Evolutionary conservation across 768 basidiomycete genomes (phyloP), one percentile per base, ranked within the genome.

Genomic region (Rhizopogon salebrosus): DNA sequence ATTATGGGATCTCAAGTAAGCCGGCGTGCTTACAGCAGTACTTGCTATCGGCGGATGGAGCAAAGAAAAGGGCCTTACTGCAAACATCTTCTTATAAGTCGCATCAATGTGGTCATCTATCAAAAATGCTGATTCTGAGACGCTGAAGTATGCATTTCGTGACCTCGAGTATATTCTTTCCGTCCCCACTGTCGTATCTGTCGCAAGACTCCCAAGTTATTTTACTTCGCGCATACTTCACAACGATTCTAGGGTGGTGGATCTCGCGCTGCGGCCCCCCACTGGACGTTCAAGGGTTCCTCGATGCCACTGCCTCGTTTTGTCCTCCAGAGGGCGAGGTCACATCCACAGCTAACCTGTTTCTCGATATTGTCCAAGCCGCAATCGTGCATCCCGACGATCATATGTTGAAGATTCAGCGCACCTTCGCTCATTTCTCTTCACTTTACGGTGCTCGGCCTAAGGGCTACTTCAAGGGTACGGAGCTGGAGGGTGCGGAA

Each of bases 1-100:
- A 41, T 20, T 20, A 41, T 41, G 14, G 41, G 41, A 41, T n/a
- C 41, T 41, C 41, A 20, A 18, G 41, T 41, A 41, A 41, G 41
- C n/a, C 34, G 6, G 16, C 11, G 34, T 11, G 34, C 34, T 35
- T 35, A 35, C 34, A 64, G 8, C 57, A 70, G 37, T 83, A 20
- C 89, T 82, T 56, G 82, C 75, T 2, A 68, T 82, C 18, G 77
- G 75, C 8, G 84, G 80, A 3, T 80, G 75, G 71, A 67, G 71
- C 31, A 82, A 81, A 63, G 72, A 75, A 24, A 78, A 76, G 0
- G 82, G 86, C 52, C 53, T 56, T 41, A 35, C 11, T 27, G 31
- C 57, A 0, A 57, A 68, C 36, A 87, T 88, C 65, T 77, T 80
- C 71, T 48, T 73, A 84, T 87, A 53, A 10, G 66, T 60, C 1